These are phyloP conservation scores for Yamadazyma triangularis DNA, from an alignment of 1,139 yeast genomes.

Conservation along the genomic window DNA sequence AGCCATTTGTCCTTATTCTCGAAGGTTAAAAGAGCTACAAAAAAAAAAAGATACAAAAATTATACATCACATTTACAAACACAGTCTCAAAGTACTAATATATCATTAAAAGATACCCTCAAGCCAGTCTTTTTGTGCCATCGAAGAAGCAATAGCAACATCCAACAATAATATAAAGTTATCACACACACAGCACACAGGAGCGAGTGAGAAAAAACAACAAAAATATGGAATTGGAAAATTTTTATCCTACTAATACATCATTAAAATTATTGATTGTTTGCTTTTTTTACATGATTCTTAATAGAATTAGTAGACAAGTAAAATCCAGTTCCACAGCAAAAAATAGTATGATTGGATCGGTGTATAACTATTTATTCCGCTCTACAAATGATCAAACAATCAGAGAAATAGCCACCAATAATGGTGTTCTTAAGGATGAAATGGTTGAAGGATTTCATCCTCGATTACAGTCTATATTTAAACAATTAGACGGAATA, in stretches of 20 bases:
- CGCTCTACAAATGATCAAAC: constrained; percentile 1
- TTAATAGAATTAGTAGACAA: not conserved
- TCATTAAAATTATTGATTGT: not conserved
- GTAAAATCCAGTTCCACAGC: no score
- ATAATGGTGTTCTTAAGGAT: constrained; percentile 18
- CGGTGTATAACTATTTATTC: constrained; percentile 7
- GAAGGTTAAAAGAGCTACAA: no score
- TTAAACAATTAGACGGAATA: constrained; percentile 57
- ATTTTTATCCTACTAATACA: not conserved
- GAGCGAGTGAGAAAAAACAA: no score
- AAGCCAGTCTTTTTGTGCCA: no score
- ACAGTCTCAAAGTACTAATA: no score
- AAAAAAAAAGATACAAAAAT: no score
- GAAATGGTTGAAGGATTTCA: constrained; percentile 28
- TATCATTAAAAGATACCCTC: no score
- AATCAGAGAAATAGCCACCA: constrained; percentile 17
- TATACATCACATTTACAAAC: no score
- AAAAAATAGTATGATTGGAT: constrained; percentile 1
- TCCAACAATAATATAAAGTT: no score
- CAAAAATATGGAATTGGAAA: not conserved
- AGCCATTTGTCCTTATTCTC: no score
- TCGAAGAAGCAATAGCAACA: no score
- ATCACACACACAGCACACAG: no score
- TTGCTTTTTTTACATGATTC: not conserved
- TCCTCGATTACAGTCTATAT: constrained; percentile 45